These are phyloP conservation scores for Xerocomus amazonicus DNA, from an alignment of 1,284 basidiomycete species.

Conservation along the genomic window DNA sequence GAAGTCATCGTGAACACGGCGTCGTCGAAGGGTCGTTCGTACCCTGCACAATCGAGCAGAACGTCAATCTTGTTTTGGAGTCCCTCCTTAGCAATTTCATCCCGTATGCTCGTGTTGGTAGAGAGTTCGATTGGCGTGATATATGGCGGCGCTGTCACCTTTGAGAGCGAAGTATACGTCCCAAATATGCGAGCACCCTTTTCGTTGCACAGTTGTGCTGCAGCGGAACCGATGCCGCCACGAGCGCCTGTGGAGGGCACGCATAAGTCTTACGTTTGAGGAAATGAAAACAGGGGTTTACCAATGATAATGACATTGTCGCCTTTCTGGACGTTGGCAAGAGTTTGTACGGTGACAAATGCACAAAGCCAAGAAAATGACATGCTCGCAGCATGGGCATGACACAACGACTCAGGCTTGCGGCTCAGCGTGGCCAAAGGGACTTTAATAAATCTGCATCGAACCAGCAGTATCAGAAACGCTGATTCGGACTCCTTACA, in stretches of 20 bases:
- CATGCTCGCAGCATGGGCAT: constrained; percentile 29
- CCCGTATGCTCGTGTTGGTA: constrained; percentile 30
- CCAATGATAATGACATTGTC: constrained; percentile 35
- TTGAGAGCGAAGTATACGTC: constrained; percentile 33
- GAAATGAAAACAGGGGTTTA: neutral
- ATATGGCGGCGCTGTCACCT: constrained; percentile 21
- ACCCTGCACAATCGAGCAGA: constrained; percentile 34
- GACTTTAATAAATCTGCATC: constrained; percentile 28
- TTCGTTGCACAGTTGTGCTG: constrained; percentile 32
- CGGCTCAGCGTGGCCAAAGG: constrained; percentile 30
- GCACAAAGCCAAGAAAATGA: constrained; percentile 35
- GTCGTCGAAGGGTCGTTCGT: constrained; percentile 34
- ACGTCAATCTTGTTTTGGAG: constrained; percentile 34
- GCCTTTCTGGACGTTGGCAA: constrained; percentile 32
- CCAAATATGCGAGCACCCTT: constrained; percentile 33
- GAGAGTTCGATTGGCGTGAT: constrained; percentile 33
- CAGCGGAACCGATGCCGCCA: constrained; percentile 35
- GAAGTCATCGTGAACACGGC: constrained; percentile 33
- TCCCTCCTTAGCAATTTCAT: constrained; percentile 25
- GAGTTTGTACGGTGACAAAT: constrained; percentile 35
- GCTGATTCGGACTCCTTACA: too few species aligned
- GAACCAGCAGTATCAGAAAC: neutral
- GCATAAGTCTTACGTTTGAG: neutral
- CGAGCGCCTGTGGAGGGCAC: constrained; percentile 25
- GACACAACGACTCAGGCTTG: constrained; percentile 24